Base-by-base conservation (phyloP, 768 basidiomycete genomes). In the Kwoniella heveanensis region DNA sequence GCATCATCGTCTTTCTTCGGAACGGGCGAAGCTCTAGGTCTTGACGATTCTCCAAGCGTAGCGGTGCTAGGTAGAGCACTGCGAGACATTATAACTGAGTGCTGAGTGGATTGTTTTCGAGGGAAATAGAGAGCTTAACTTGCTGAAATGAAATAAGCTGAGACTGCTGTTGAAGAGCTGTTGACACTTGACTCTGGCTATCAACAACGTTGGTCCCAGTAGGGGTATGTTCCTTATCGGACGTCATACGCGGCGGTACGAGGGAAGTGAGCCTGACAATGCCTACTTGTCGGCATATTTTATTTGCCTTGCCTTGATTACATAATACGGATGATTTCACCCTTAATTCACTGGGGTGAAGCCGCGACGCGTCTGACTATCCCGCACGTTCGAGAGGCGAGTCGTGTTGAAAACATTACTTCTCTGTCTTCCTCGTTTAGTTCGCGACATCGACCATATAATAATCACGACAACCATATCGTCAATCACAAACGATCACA, bases 41-140 rank as follows among this genome's bases (percentile, higher is more conserved):
- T 66, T 1, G 73, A 75, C 29, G 73, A 60, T 54, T 72, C 73
- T 3, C 73, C 73, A 27, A 27, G 21, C 19, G 48, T 49, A 19
- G 48, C 48, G 10, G 48, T 49, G 10, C 22, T 10, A 22, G 21
- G 48, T 5, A 22, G 10, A 8, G 25, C 48, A 17, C 25, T 49
- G 5, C 48, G 48, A 24, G 48, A 22, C 48, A 49, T 49, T 3
- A 22, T 24, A 22, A 24, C 32, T 32, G 32, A 32, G 32, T 19
- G 39, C 8, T 44, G 8, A 17, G 10, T 10, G 39, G 15, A 17
- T 19, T 4, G 10, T 44, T 9, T 17, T 10, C 10, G 39, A 19
- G 4, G 39, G 39, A 19, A 36, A 36, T 36, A 13, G 13, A 13
- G 6, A 13, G 6, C 6, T 7, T 7, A 36, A 13, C 32, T 36